Conservation (phyloP, 2,329 filamentous ascomycete species). For the Xylariaceae sp. region DNA sequence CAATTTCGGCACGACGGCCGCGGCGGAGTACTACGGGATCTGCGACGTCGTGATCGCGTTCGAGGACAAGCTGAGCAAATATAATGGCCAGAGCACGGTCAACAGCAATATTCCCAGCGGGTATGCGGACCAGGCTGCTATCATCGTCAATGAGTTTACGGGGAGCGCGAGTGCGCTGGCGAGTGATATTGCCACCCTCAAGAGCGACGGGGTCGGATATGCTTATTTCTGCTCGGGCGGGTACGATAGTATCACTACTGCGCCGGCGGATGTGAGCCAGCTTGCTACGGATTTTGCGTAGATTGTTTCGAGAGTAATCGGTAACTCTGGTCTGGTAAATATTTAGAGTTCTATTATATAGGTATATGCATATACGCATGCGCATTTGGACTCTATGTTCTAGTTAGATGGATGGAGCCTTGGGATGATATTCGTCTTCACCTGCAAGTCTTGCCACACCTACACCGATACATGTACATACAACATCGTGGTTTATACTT, state of each 20-base stretch:
- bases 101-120: conserved; percentile 9
- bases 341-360: too few species aligned
- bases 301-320: too few species aligned
- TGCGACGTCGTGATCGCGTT: conserved; percentile 13
- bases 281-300: conserved; percentile 4
- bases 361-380: too few species aligned
- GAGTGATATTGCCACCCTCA: conserved; percentile 5
- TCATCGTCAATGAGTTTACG: conserved; percentile 11
- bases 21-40: conserved; percentile 5
- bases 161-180: conserved; percentile 1
- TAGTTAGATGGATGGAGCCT: too few species aligned
- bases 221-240: conserved; percentile 13
- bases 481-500: too few species aligned
- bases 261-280: conserved; percentile 6
- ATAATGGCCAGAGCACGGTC: conserved; percentile 5
- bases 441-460: too few species aligned
- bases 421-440: too few species aligned
- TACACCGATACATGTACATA: too few species aligned
- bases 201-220: conserved; percentile 7
- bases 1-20: conserved; percentile 9
- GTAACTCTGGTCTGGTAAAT: too few species aligned
- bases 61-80: conserved; percentile 10
- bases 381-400: too few species aligned
- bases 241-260: conserved; percentile 12
- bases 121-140: conserved; percentile 5